Evolutionary conservation across 768 basidiomycete genomes (phyloP), one percentile per base, ranked within the genome.

Genomic region (Pleurotus sapidus): DNA sequence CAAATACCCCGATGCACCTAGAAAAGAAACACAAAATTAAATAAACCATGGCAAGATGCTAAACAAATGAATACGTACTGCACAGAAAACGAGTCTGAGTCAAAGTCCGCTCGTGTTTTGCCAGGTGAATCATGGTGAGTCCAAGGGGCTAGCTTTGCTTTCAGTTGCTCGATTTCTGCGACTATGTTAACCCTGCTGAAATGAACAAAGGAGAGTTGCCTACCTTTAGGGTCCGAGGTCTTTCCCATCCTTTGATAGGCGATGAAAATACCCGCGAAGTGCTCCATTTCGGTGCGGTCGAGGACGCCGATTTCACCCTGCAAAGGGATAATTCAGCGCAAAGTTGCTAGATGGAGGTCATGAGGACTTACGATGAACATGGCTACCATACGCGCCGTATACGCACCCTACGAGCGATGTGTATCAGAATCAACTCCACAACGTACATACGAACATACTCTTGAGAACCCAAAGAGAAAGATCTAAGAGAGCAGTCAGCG

Each of bases 381-480:
- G 6, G 86, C 87, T 7, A 88, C 77, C 86, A 88, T 89, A 30
- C 89, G 77, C 5, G 80, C 89, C 0, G 89, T 89, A 66, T 89
- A 91, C 60, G 87, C 89, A 4, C 88, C 89, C 87, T 88, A 18
- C 39, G 9, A 17, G 23, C 46, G 65, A 34, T 4, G 17, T 68
- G 59, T 46, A 46, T 25, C 34, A 20, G 24, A 17, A 15, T 15
- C 25, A 30, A 18, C 37, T 12, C 43, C 20, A 23, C 8, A 23
- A 15, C 12, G 0, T 11, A 1, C 17, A 34, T 2, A 27, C 9
- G 11, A 20, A 37, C 79, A 59, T 65, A 87, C 87, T 66, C 88
- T 76, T 14, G 88, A 89, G 68, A 90, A 90, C 5, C 89, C 89
- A 68, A 91, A 91, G 25, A 89, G 75, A 67, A 86, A 90, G 12